Conservation (phyloP, 1,284 basidiomycete genomes). For the Apiotrichum veenhuisii region DNA sequence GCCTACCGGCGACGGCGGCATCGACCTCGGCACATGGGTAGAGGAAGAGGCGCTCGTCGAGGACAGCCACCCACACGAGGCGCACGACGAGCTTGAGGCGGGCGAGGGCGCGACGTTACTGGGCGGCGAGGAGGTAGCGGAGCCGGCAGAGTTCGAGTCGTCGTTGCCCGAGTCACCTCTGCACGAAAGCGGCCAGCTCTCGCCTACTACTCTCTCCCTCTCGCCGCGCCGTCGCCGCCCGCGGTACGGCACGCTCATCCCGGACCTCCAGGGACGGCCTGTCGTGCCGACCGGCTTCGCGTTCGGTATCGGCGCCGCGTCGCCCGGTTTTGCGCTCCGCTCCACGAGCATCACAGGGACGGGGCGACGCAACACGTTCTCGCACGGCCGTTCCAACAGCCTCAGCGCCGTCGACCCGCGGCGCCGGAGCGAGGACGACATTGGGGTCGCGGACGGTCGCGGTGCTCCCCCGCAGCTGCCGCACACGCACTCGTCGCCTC, state of each 20-base stretch:
- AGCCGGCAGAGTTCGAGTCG: slow-evolving; percentile 4
- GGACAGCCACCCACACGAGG: slow-evolving; percentile 21
- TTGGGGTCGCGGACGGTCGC: neutral
- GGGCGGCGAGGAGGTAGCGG: slow-evolving; percentile 17
- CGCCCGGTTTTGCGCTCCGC: slow-evolving; percentile 48
- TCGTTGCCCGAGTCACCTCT: slow-evolving; percentile 8
- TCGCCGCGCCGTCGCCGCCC: slow-evolving; percentile 23
- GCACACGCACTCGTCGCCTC: neutral
- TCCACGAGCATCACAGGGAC: slow-evolving; percentile 24
- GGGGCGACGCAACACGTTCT: neutral
- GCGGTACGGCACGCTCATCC: slow-evolving; percentile 46
- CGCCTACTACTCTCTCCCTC: slow-evolving; percentile 17
- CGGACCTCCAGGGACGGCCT: slow-evolving; percentile 39
- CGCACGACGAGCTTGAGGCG: slow-evolving; percentile 26
- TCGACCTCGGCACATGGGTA: slow-evolving; percentile 50
- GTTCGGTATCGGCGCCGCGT: slow-evolving; percentile 50
- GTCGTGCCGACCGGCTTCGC: slow-evolving; percentile 38
- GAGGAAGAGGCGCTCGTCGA: slow-evolving; percentile 33
- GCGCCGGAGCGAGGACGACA: neutral
- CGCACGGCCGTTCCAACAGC: slow-evolving; percentile 1
- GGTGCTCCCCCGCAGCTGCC: neutral
- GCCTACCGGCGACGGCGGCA: slow-evolving; percentile 42
- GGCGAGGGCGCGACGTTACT: slow-evolving; percentile 21
- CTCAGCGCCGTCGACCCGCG: neutral
- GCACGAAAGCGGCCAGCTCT: neutral